These are phyloP conservation scores for Blastobotrys aristatus DNA, from an alignment of 1,139 yeast genomes.

Conservation along the genomic window DNA sequence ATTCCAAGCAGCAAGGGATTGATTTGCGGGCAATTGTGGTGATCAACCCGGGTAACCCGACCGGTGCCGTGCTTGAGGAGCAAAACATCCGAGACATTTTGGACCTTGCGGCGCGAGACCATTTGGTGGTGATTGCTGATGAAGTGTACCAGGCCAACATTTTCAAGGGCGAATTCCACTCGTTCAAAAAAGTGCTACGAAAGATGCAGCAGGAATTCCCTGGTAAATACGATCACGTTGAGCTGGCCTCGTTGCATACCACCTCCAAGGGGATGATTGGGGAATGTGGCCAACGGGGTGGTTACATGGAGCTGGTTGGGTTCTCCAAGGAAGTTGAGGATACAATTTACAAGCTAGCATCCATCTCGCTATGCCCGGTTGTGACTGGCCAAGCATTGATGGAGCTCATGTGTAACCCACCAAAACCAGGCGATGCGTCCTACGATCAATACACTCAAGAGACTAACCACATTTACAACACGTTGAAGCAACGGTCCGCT, in stretches of 20 bases:
- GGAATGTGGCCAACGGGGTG: slow-evolving; percentile 99
- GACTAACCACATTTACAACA: slow-evolving; percentile 52
- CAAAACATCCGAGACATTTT: slow-evolving; percentile 67
- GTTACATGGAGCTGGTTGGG: slow-evolving; percentile 91
- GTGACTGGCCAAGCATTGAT: slow-evolving; percentile 91
- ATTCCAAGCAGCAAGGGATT: slow-evolving; percentile 51
- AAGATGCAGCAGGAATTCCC: slow-evolving; percentile 50
- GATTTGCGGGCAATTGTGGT: slow-evolving; percentile 78
- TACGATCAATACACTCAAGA: slow-evolving; percentile 62
- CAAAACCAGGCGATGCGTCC: slow-evolving; percentile 70
- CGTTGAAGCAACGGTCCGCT: slow-evolving; percentile 59
- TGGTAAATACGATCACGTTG: slow-evolving; percentile 61
- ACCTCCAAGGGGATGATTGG: slow-evolving; percentile 96
- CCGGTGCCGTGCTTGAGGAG: slow-evolving; percentile 72
- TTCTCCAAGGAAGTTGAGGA: slow-evolving; percentile 65
- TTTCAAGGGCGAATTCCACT: slow-evolving; percentile 54
- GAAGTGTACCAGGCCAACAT: slow-evolving; percentile 95
- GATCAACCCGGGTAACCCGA: slow-evolving; percentile 97
- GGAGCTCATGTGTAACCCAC: slow-evolving; percentile 92
- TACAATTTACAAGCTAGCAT: slow-evolving; percentile 74
- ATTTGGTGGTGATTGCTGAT: slow-evolving; percentile 89
- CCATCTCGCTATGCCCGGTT: slow-evolving; percentile 87
- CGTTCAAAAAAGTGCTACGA: slow-evolving; percentile 45
- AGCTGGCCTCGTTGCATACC: slow-evolving; percentile 89
- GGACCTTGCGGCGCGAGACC: slow-evolving; percentile 74